These are phyloP conservation scores for Aspergillus neoniger DNA, from an alignment of 2,329 filamentous ascomycete genomes.

Conservation along the genomic window DNA sequence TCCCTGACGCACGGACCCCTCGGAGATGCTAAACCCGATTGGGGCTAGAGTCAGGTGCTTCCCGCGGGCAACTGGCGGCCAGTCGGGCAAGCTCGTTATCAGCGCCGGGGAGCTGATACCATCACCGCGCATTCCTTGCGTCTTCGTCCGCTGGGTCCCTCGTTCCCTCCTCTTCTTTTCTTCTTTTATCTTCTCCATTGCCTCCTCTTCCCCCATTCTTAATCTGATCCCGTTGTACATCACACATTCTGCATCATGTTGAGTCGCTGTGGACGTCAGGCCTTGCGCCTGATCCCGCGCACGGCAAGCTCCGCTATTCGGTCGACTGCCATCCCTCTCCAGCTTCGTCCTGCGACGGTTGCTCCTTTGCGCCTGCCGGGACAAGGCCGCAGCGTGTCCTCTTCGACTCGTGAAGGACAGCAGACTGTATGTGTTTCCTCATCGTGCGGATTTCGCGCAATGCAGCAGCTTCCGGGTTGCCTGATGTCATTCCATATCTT, in stretches of 20 bases:
- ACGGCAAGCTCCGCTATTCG: slow-evolving; percentile 32
- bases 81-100: neutral
- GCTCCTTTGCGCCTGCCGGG: slow-evolving; percentile 24
- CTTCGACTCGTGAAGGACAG: slow-evolving; percentile 43
- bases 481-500: slow-evolving; percentile 8
- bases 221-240: slow-evolving; percentile 2
- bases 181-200: slow-evolving; percentile 30
- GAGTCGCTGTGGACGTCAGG: slow-evolving; percentile 40
- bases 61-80: slow-evolving; percentile 39
- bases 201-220: slow-evolving; percentile 25
- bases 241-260: slow-evolving; percentile 35
- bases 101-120: slow-evolving; percentile 4
- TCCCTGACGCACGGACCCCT: slow-evolving; percentile 5
- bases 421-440: slow-evolving; percentile 37
- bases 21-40: slow-evolving; percentile 23
- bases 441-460: neutral
- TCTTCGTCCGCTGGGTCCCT: slow-evolving; percentile 23
- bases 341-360: slow-evolving; percentile 24
- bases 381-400: slow-evolving; percentile 43
- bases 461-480: neutral
- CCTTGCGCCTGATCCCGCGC: slow-evolving; percentile 34
- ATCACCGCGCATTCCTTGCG: slow-evolving; percentile 12
- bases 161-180: slow-evolving; percentile 14
- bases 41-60: slow-evolving; percentile 33
- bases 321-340: slow-evolving; percentile 25